Conservation (phyloP, 441 rosid species). For the Croton laevigatus region DNA sequence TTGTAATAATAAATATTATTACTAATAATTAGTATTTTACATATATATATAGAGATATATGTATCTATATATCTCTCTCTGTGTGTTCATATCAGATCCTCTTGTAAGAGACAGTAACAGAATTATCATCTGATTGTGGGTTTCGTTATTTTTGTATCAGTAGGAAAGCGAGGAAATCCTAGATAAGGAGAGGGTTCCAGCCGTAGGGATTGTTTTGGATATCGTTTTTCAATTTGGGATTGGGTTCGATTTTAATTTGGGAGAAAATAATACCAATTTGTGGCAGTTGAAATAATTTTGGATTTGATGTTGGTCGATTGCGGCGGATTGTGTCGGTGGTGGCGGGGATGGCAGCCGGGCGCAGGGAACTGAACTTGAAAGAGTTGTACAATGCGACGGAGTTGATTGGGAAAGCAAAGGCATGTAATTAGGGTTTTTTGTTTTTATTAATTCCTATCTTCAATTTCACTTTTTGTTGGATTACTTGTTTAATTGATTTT, state of each 20-base stretch:
- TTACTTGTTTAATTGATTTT: slow-evolving; percentile 3
- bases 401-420: slow-evolving; percentile 42
- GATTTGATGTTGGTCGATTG: slow-evolving; percentile 29
- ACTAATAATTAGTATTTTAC: slow-evolving; percentile 5
- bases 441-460: slow-evolving; percentile 5
- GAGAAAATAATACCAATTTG: slow-evolving; percentile 13
- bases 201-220: not conserved
- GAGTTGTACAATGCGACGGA: slow-evolving; percentile 40
- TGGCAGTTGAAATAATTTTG: slow-evolving; percentile 12
- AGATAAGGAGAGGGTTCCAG: slow-evolving; percentile 1
- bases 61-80: slow-evolving; percentile 6
- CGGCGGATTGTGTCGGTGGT: slow-evolving; percentile 28
- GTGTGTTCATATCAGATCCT: slow-evolving; percentile 29
- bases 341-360: slow-evolving; percentile 30
- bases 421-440: slow-evolving; percentile 36
- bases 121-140: slow-evolving; percentile 18
- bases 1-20: not conserved
- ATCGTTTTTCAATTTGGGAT: slow-evolving; percentile 11
- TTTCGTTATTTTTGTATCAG: slow-evolving; percentile 26
- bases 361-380: slow-evolving; percentile 31
- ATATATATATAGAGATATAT: not conserved
- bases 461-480: not conserved
- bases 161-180: slow-evolving; percentile 4
- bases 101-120: slow-evolving; percentile 3
- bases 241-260: not conserved